These are phyloP conservation scores for Stenocarpella maydis DNA, from an alignment of 2,329 filamentous ascomycete species.

Conservation along the genomic window DNA sequence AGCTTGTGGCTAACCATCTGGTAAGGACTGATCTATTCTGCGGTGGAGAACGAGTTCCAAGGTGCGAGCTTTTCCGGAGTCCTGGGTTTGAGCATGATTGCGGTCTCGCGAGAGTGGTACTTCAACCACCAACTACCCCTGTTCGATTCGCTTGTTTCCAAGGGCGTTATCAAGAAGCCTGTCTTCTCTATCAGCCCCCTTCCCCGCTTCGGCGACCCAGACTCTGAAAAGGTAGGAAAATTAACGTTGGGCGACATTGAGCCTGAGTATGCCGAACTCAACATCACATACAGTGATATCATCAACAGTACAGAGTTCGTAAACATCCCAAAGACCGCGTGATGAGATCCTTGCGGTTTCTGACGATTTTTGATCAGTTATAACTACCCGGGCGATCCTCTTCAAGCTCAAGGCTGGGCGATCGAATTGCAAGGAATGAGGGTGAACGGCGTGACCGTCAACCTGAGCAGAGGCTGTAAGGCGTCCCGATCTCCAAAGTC, in stretches of 20 bases:
- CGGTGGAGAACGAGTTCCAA: conserved; percentile 4
- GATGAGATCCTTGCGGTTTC: background rate
- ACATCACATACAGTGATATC: conserved; percentile 19
- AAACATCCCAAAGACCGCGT: background rate
- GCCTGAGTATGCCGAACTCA: conserved; percentile 2
- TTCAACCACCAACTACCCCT: conserved; percentile 5
- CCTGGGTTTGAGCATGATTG: conserved; percentile 9
- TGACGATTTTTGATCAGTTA: background rate
- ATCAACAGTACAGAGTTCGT: conserved; percentile 8
- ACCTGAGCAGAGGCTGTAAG: conserved; percentile 17
- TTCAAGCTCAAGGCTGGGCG: conserved; percentile 11
- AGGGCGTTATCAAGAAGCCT: background rate
- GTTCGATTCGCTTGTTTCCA: background rate
- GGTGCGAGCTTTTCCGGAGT: background rate
- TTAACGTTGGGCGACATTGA: conserved; percentile 2
- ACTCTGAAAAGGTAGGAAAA: background rate
- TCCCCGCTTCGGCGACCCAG: background rate
- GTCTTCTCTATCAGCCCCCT: background rate
- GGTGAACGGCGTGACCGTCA: background rate
- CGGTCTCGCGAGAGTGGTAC: background rate
- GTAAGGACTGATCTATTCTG: background rate
- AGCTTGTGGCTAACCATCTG: background rate
- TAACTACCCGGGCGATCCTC: background rate
- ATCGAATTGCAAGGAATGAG: conserved; percentile 7
- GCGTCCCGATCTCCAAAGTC: background rate